Percentiles rank a stretch among this genome's conserved stretches.
These are phyloP conservation scores for Colletotrichum godetiae DNA, from an alignment of 2,329 filamentous ascomycete genomes.

Conservation along the genomic window DNA sequence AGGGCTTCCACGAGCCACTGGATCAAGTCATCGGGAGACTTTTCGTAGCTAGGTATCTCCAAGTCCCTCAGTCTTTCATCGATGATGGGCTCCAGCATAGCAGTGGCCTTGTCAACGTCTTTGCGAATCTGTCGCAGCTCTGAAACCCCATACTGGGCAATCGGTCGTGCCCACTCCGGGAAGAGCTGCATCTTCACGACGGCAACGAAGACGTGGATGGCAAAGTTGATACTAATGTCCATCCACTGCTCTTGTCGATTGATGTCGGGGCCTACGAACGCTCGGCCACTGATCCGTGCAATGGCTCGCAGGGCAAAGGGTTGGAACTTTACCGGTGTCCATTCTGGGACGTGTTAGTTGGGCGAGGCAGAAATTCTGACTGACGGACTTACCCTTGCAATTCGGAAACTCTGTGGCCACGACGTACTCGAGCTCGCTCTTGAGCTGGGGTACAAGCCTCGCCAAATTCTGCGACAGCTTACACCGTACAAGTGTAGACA, in stretches of 20 bases:
- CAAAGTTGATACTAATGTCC: constrained; percentile 61
- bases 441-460: constrained; percentile 57
- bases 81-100: constrained; percentile 58
- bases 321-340: constrained; percentile 65
- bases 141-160: constrained; percentile 58
- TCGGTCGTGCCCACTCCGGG: constrained; percentile 60
- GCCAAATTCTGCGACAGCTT: constrained; percentile 61
- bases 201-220: constrained; percentile 59
- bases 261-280: constrained; percentile 63
- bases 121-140: constrained; percentile 57
- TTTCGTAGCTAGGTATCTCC: constrained; percentile 50
- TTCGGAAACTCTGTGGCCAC: constrained; percentile 58
- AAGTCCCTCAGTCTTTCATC: constrained; percentile 56
- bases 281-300: constrained; percentile 63
- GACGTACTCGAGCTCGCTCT: constrained; percentile 58
- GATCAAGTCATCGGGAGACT: constrained; percentile 53
- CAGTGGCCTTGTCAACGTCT: constrained; percentile 55
- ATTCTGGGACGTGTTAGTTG: constrained; percentile 52
- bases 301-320: constrained; percentile 63
- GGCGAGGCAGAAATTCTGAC: not conserved
- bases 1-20: constrained; percentile 58
- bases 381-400: constrained; percentile 50
- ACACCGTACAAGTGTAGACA: constrained; percentile 57
- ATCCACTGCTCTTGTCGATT: constrained; percentile 66
- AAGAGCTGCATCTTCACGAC: constrained; percentile 63